Conservation (phyloP, 768 basidiomycete species). For the Suillus bovinus region DNA sequence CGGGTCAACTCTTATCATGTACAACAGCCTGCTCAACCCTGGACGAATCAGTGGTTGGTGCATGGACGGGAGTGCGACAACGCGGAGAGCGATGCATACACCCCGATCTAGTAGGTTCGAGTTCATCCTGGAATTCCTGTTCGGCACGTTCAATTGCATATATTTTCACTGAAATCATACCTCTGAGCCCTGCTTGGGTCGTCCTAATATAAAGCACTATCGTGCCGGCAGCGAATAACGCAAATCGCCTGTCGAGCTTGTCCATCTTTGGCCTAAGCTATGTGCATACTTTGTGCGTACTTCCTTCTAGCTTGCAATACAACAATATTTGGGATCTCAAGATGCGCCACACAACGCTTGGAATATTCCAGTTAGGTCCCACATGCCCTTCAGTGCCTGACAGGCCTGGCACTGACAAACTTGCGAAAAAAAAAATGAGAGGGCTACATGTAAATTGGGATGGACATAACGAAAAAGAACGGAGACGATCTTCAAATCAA, state of each 20-base stretch:
- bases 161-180: background rate
- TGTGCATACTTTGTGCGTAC: background rate
- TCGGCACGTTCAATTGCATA: background rate
- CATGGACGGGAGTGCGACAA: constrained; percentile 25
- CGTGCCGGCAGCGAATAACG: background rate
- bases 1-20: constrained; percentile 17
- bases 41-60: constrained; percentile 43
- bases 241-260: background rate
- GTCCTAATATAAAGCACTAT: background rate
- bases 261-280: background rate
- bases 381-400: background rate
- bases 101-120: constrained; percentile 23
- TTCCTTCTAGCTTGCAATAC: background rate
- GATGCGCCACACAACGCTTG: background rate
- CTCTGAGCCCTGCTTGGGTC: background rate
- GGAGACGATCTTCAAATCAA: too few relatives aligned
- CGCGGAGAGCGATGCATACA: constrained; percentile 27
- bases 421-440: too few relatives aligned
- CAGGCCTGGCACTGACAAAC: background rate
- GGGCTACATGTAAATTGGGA: too few relatives aligned
- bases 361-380: background rate
- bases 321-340: background rate
- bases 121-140: background rate
- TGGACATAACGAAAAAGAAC: too few relatives aligned
- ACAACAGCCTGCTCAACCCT: constrained; percentile 21